phyloP scores from a whole-genome alignment of 2,329 filamentous ascomycete species.

The Scedosporium minutisporum region DNA sequence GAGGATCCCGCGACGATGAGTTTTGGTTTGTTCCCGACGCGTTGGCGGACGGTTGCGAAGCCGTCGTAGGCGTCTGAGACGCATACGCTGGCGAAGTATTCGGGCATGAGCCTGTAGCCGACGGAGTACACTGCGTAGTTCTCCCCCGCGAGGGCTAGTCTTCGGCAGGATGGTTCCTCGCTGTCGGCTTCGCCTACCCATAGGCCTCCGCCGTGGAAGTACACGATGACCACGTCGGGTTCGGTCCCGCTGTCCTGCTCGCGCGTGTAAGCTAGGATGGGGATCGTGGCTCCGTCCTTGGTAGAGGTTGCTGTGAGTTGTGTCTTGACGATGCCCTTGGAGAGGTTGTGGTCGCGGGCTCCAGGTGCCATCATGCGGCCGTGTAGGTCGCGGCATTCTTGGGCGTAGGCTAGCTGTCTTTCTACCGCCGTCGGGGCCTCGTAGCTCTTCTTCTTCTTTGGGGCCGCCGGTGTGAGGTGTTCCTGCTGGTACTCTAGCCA shows the following conservation, averaged over 20 bases:
- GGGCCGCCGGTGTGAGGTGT: slow-evolving; percentile 14
- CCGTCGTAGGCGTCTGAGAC: slow-evolving; percentile 31
- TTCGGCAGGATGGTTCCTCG: slow-evolving; percentile 37
- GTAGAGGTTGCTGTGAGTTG: slow-evolving; percentile 22
- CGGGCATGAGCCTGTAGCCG: slow-evolving; percentile 35
- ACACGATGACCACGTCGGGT: slow-evolving; percentile 25
- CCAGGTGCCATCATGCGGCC: slow-evolving; percentile 24
- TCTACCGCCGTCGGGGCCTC: slow-evolving; percentile 19
- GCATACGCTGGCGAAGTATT: slow-evolving; percentile 26
- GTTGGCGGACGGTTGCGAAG: slow-evolving; percentile 15
- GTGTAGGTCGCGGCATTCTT: slow-evolving; percentile 28
- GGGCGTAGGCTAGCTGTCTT: slow-evolving; percentile 29
- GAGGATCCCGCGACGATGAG: slow-evolving; percentile 34
- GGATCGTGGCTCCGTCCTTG: slow-evolving; percentile 23
- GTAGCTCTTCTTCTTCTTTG: slow-evolving; percentile 16
- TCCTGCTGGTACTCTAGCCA: slow-evolving; percentile 30
- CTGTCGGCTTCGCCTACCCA: slow-evolving; percentile 37
- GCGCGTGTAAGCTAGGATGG: slow-evolving; percentile 24
- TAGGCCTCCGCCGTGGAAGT: slow-evolving; percentile 39
- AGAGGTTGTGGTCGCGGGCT: slow-evolving; percentile 26
- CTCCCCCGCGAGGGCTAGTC: slow-evolving; percentile 19
- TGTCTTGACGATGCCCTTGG: slow-evolving; percentile 19
- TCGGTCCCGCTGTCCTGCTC: slow-evolving; percentile 6
- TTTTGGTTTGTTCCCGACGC: slow-evolving; percentile 9
- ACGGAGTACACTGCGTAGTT: slow-evolving; percentile 30